phyloP scores from a whole-genome alignment of 495 filamentous ascomycete genomes.

The Penicillium herquei region DNA sequence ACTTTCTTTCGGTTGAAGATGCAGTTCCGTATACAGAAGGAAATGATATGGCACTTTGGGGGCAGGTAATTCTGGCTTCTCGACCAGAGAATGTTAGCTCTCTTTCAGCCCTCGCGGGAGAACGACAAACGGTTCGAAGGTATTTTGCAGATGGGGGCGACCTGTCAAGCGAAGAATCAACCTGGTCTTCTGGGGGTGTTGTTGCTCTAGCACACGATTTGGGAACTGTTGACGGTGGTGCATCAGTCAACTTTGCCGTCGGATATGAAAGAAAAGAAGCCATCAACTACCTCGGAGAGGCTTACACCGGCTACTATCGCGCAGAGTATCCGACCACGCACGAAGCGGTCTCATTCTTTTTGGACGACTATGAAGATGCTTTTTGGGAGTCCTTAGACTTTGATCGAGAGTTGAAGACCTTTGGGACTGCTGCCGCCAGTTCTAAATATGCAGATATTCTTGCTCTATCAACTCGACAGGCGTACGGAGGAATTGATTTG shows the following conservation, averaged over 20 bases:
- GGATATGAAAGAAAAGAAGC: conserved; percentile 45
- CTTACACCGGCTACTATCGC: conserved; percentile 46
- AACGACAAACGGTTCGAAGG: conserved; percentile 15
- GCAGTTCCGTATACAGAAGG: conserved; percentile 40
- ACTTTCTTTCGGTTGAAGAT: conserved; percentile 34
- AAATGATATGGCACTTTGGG: conserved; percentile 48
- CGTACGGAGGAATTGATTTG: conserved; percentile 49
- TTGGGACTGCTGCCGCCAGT: conserved; percentile 30
- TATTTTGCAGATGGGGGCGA: conserved; percentile 26
- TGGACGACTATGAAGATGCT: conserved; percentile 45
- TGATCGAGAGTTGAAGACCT: conserved; percentile 31
- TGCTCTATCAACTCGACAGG: conserved; percentile 46
- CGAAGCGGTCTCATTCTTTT: conserved; percentile 38
- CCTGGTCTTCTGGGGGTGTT: conserved; percentile 29
- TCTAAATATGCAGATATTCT: conserved; percentile 50
- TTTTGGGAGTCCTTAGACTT: conserved; percentile 30
- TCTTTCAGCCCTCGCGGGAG: conserved; percentile 28
- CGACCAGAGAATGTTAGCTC: conserved; percentile 25
- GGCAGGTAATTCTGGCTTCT: conserved; percentile 31
- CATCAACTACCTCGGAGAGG: conserved; percentile 47
- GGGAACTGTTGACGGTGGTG: conserved; percentile 27
- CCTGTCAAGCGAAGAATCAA: conserved; percentile 14
- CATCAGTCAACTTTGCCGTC: conserved; percentile 45
- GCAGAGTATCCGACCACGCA: conserved; percentile 28
- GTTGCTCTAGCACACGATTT: conserved; percentile 46